A percentile compares a stretch with the other conserved stretches of the same genome.
Evolutionary conservation across 2,329 filamentous ascomycete species (phyloP).

Genomic region (Pseudogymnoascus sp.): DNA sequence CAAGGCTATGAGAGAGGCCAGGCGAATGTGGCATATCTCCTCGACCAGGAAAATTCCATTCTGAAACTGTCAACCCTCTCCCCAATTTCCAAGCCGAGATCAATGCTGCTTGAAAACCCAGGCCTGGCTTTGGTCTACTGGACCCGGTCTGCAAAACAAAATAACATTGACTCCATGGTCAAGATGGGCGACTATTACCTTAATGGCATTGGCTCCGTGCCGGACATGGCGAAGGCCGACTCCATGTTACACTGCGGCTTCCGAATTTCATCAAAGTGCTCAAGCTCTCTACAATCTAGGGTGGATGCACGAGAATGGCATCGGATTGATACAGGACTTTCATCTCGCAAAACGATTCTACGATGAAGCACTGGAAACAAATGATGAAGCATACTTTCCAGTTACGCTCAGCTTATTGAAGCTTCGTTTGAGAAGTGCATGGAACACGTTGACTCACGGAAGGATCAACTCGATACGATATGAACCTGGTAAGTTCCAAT

Average conservation of each 20-base stretch:
- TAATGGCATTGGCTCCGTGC: slow-evolving; percentile 64
- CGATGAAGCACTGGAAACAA: slow-evolving; percentile 84
- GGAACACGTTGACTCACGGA: slow-evolving; percentile 91
- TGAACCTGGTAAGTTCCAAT: slow-evolving; percentile 63
- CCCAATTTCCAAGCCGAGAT: slow-evolving; percentile 31
- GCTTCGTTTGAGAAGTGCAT: slow-evolving; percentile 76
- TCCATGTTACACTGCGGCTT: slow-evolving; percentile 85
- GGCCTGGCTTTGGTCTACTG: slow-evolving; percentile 69
- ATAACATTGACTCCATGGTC: slow-evolving; percentile 87
- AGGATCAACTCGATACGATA: slow-evolving; percentile 86
- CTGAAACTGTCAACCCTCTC: slow-evolving; percentile 38
- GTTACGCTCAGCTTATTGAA: slow-evolving; percentile 85
- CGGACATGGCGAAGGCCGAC: slow-evolving; percentile 80
- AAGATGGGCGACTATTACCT: slow-evolving; percentile 99
- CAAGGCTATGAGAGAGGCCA: slow-evolving; percentile 67
- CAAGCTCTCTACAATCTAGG: slow-evolving; percentile 96
- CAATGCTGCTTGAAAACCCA: slow-evolving; percentile 48
- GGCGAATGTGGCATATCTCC: slow-evolving; percentile 65
- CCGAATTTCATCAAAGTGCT: slow-evolving; percentile 84
- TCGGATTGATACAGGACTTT: slow-evolving; percentile 89
- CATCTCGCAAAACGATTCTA: slow-evolving; percentile 96
- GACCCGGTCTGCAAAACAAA: slow-evolving; percentile 88
- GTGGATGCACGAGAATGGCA: slow-evolving; percentile 98
- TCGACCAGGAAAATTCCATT: slow-evolving; percentile 55
- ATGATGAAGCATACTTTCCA: slow-evolving; percentile 86